A percentile compares a stretch with the other conserved stretches of the same genome.
Evolutionary conservation across 306 rosid genomes (phyloP).

Genomic region (Quercus rubra): DNA sequence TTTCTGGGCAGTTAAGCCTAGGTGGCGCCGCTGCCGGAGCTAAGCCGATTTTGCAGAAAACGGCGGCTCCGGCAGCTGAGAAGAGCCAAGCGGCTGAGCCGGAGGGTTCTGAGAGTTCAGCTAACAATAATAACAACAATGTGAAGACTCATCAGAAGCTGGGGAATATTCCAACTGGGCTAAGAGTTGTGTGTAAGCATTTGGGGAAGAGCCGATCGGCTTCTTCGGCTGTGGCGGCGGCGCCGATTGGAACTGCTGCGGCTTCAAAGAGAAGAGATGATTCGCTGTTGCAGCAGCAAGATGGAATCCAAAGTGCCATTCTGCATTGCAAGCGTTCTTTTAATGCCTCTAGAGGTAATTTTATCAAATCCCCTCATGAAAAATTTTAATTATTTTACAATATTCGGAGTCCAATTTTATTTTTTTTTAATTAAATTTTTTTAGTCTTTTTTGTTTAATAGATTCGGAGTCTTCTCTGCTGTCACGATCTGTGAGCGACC

Average conservation of each 20-base stretch:
- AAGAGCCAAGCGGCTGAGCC: constrained; percentile 23
- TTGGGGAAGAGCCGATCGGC: constrained; percentile 97
- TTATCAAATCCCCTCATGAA: background rate
- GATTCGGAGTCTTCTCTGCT: constrained; percentile 56
- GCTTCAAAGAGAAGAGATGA: constrained; percentile 71
- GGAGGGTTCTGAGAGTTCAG: constrained; percentile 22
- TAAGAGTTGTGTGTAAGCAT: constrained; percentile 82
- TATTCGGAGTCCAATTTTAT: no score
- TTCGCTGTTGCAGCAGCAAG: constrained; percentile 90
- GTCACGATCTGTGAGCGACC: constrained; percentile 56
- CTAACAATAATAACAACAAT: background rate
- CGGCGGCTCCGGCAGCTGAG: constrained; percentile 12
- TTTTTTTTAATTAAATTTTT: background rate
- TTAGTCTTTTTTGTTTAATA: constrained; percentile 12
- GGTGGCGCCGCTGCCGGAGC: constrained; percentile 15
- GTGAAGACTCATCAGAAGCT: constrained; percentile 34
- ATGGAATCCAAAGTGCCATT: constrained; percentile 95
- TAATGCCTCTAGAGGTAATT: constrained; percentile 70
- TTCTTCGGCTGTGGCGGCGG: constrained; percentile 76
- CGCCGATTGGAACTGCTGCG: constrained; percentile 34
- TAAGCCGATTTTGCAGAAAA: background rate
- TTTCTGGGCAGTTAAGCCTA: constrained; percentile 48
- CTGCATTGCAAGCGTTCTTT: constrained; percentile 95
- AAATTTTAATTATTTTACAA: no score
- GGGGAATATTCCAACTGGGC: constrained; percentile 65